These are phyloP conservation scores for Phoma sp. DNA, from an alignment of 2,329 filamentous ascomycete genomes.

Conservation along the genomic window DNA sequence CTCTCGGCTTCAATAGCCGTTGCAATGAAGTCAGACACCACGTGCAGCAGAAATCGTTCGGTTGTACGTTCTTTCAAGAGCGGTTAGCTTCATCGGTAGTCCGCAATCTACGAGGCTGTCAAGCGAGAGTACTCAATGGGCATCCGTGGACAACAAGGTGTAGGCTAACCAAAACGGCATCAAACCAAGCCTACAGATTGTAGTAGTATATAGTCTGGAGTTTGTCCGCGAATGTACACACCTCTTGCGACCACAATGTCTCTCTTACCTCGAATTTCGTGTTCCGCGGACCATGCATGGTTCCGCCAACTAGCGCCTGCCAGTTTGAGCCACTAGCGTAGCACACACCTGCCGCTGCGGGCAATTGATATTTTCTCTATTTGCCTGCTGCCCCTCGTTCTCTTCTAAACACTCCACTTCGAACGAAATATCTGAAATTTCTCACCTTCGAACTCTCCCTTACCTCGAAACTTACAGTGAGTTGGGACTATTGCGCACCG, in stretches of 20 bases:
- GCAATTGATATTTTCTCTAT: conserved; percentile 31
- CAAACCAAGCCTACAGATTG: background rate
- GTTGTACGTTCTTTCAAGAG: conserved; percentile 21
- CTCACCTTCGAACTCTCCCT: conserved; percentile 28
- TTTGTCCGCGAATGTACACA: background rate
- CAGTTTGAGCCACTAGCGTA: conserved; percentile 13
- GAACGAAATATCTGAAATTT: conserved; percentile 23
- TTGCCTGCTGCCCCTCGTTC: conserved; percentile 27
- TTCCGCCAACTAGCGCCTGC: conserved; percentile 20
- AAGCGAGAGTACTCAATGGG: conserved; percentile 23
- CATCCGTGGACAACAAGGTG: conserved; percentile 15
- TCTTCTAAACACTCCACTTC: conserved; percentile 22
- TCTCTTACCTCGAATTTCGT: conserved; percentile 1
- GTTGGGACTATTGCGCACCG: conserved; percentile 17
- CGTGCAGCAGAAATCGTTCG: conserved; percentile 23
- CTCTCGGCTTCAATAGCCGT: conserved; percentile 2
- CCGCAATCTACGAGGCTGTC: conserved; percentile 21
- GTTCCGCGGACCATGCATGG: conserved; percentile 5
- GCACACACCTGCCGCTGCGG: conserved; percentile 23
- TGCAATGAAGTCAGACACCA: conserved; percentile 11
- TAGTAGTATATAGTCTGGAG: conserved; percentile 7
- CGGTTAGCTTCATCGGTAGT: conserved; percentile 26
- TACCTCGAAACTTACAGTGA: conserved; percentile 33
- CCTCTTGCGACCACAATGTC: background rate
- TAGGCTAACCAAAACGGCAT: conserved; percentile 9